phyloP scores from a whole-genome alignment of 805 yeast genomes.

The Blastobotrys attinorum region DNA sequence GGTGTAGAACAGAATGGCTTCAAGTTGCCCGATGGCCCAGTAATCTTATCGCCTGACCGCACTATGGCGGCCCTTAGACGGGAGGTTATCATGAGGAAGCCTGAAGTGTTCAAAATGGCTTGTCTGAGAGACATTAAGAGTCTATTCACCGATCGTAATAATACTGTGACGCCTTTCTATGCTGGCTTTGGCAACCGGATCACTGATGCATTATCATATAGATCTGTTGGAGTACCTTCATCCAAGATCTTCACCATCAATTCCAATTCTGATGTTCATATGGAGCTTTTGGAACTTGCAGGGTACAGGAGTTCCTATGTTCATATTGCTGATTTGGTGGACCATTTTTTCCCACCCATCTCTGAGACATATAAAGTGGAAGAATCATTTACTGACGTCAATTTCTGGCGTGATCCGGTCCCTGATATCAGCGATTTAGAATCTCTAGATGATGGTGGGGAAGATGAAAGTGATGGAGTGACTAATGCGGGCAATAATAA shows the following conservation, averaged over 20 bases:
- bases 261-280: conserved; percentile 93
- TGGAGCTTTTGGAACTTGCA: conserved; percentile 90
- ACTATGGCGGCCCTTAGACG: conserved; percentile 91
- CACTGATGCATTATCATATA: conserved; percentile 90
- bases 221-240: conserved; percentile 89
- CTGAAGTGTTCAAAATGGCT: conserved; percentile 98
- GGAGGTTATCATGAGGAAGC: conserved; percentile 88
- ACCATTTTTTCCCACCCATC: conserved; percentile 94
- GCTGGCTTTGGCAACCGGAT: conserved; percentile 97
- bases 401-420: conserved; percentile 86
- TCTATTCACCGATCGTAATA: conserved; percentile 46
- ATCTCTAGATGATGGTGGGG: conserved; percentile 4
- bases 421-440: conserved; percentile 35
- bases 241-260: conserved; percentile 93
- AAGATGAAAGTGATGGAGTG: conserved; percentile 10
- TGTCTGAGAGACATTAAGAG: conserved; percentile 80
- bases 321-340: conserved; percentile 86
- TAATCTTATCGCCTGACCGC: conserved; percentile 88
- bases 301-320: conserved; percentile 87
- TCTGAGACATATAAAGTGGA: conserved; percentile 33
- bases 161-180: conserved; percentile 44
- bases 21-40: conserved; percentile 82
- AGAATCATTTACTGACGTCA: conserved; percentile 74
- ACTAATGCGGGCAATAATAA: conserved; percentile 27
- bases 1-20: conserved; percentile 72